phyloP scores from a whole-genome alignment of 2,329 filamentous ascomycete genomes.

The Colletotrichum camelliae region DNA sequence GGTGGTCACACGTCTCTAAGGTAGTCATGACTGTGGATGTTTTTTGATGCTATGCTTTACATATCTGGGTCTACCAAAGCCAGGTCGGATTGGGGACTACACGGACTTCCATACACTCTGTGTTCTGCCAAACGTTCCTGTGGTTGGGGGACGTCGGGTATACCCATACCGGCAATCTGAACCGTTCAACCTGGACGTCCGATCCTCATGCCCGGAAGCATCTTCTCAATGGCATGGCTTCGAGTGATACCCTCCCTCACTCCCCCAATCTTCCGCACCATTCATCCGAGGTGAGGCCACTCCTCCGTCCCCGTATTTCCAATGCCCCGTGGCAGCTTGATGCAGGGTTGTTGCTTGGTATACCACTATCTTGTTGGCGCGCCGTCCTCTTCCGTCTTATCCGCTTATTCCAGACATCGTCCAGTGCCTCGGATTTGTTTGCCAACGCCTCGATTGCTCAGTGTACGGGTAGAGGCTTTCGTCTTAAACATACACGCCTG shows the following conservation, averaged over 20 bases:
- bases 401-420: too few species aligned
- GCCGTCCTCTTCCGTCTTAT: not conserved
- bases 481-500: too few species aligned
- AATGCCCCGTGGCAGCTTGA: not conserved
- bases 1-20: too few species aligned
- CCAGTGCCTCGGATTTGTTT: too few species aligned
- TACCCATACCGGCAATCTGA: not conserved
- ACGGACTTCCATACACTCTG: not conserved
- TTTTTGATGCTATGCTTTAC: not conserved
- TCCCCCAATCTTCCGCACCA: not conserved
- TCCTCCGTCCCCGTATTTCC: not conserved
- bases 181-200: not conserved
- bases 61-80: not conserved
- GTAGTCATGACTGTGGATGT: too few species aligned
- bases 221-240: not conserved
- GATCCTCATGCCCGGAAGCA: not conserved
- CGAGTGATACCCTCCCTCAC: not conserved
- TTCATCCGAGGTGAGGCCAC: not conserved
- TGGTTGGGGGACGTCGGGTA: too few species aligned
- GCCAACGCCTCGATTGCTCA: too few species aligned
- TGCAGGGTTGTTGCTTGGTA: not conserved
- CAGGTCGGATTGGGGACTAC: fast-evolving
- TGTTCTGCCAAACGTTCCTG: too few species aligned
- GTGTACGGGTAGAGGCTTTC: too few species aligned
- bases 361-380: not conserved